Evolutionary conservation across 305 asterid genomes (phyloP), one percentile per base, ranked within the genome.

Genomic region (Fraxinus velutina): DNA sequence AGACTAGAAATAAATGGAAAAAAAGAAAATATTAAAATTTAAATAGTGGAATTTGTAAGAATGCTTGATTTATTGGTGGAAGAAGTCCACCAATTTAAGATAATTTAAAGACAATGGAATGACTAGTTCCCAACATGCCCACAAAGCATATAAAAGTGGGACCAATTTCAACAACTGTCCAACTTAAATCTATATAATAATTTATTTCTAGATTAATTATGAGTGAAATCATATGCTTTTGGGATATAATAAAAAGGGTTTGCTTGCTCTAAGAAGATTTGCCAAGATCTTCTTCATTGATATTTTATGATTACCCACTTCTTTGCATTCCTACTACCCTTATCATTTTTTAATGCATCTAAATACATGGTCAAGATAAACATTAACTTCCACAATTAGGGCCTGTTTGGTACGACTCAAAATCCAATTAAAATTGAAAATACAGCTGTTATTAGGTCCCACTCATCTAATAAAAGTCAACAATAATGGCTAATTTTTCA

Each of bases 181-280:
- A 90, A 87, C 85, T 76, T 81, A 86, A 88, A 85, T 81, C 78
- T 84, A 88, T 76, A 17, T 22, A 44, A 29, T 91, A 75, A 64
- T 89, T 85, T 84, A 85, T 84, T 90, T 83, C 33, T 78, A 88
- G 81, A 84, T 88, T 76, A 83, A 84, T 88, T 77, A 82, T 84
- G 88, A 87, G 88, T 88, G 87, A 87, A 83, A 90, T 86, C 92
- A 90, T 83, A 88, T 84, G 87, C 91, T 86, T 89, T 89, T 89
- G 76, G 81, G 22, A 84, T 24, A 64, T 86, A 84, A 83, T 88
- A 78, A 78, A 86, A 87, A 62, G 77, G 88, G 88, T 83, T 90
- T 90, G 86, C 88, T 85, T 86, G 91, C 92, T 87, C 86, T 84
- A 89, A 24, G 90, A 94, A 93, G 98, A 94, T 94, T 85, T 90